Evolutionary conservation across 108 stramenopile genomes (phyloP).

Genomic region (Skeletonema grethae): DNA sequence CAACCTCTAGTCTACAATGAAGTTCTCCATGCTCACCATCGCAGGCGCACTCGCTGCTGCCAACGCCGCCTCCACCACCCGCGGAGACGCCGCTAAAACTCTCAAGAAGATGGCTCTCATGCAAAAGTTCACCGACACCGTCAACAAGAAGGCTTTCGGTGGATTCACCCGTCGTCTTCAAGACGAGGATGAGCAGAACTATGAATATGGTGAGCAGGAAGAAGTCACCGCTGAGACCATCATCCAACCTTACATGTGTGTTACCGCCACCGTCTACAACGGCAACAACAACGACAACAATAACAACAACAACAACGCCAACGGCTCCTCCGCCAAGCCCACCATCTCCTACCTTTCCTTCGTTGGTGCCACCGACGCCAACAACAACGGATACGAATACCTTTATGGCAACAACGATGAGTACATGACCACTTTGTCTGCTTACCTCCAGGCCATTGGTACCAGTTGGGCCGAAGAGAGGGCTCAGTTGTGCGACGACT

Average conservation of each 20-base stretch:
- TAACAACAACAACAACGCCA: neutral
- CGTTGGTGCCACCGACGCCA: neutral
- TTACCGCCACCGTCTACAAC: neutral
- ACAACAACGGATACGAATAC: no score
- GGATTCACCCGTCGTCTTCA: neutral
- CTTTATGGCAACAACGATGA: no score
- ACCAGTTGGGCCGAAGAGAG: neutral
- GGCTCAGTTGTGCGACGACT: neutral
- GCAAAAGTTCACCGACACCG: neutral
- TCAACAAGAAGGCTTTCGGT: neutral
- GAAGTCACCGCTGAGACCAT: neutral
- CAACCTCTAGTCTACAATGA: neutral
- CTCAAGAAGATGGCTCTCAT: neutral
- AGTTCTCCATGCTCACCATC: constrained; percentile 2
- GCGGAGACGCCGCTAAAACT: neutral
- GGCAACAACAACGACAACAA: neutral
- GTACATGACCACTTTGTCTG: neutral
- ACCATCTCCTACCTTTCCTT: neutral
- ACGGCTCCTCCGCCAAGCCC: neutral
- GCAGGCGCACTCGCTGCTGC: neutral
- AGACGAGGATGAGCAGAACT: neutral
- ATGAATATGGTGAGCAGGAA: neutral
- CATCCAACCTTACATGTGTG: neutral
- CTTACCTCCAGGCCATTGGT: neutral
- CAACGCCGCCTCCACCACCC: neutral